Base-by-base conservation (phyloP, 495 filamentous ascomycete species). In the Xylaria flabelliformis region DNA sequence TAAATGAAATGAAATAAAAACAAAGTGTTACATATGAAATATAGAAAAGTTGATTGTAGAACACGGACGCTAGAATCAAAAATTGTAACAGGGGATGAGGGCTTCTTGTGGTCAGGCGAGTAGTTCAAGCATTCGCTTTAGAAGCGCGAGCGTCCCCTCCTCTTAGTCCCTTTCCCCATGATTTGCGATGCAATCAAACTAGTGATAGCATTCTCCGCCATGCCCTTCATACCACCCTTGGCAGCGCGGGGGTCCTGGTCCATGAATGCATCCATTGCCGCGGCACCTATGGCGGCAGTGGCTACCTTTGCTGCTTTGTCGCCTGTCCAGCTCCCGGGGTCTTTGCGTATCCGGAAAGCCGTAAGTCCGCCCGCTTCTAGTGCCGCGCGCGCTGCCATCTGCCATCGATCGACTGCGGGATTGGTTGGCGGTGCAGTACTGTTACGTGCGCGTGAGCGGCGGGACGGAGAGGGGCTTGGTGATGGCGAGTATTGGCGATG, bases 271-370 rank as follows among this genome's bases (percentile, higher is more conserved):
- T 82, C 80, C 50, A 80, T 78, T 7, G 78, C 82, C 7, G 78
- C 83, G 9, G 83, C 83, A 0, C 82, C 82, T 15, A 85, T 36
- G 5, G 83, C 83, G 6, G 83, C 83, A 15, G 81, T 83, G 17
- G 81, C 82, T 9, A 85, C 67, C 39, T 78, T 78, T 9, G 79
- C 78, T 15, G 80, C 82, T 72, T 85, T 85, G 29, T 77, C 76
- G 1, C 80, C 78, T 32, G 74, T 77, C 83, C 83, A 85, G 26
- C 66, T 72, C 5, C 83, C 83, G 0, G 82, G 82, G 50, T 83
- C 75, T 67, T 79, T 77, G 50, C 82, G 78, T 66, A 79, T 56
- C 21, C 77, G 72, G 73, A 82, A 72, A 6, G 82, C 83, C 12
- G 81, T 79, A 10, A 81, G 65, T n/a, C 78, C 79, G 50, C 80